A percentile compares a stretch with the other conserved stretches of the same genome.
Evolutionary conservation across 1,139 yeast genomes (phyloP).

Genomic region (Wickerhamomyces sp.): DNA sequence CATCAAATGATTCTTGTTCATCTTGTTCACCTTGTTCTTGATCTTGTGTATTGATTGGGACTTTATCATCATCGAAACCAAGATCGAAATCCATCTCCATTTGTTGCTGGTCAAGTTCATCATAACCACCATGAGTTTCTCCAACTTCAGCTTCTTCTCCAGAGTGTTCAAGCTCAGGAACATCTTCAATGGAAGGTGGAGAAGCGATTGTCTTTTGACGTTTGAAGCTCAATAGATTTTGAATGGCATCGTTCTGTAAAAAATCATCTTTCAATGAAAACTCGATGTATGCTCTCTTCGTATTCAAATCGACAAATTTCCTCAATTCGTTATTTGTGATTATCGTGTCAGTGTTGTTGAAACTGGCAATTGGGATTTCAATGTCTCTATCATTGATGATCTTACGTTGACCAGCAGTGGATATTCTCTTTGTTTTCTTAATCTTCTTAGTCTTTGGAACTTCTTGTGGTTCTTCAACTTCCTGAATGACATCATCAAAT

Average conservation of each 20-base stretch:
- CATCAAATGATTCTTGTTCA: slow-evolving; percentile 7
- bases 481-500: slow-evolving; percentile 10
- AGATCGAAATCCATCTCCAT: slow-evolving; percentile 11
- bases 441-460: slow-evolving; percentile 3
- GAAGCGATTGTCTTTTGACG: slow-evolving; percentile 16
- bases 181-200: slow-evolving; percentile 12
- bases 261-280: slow-evolving; percentile 10
- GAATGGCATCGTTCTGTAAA: slow-evolving; percentile 14
- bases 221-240: slow-evolving; percentile 13
- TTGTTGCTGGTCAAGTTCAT: slow-evolving; percentile 12
- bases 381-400: slow-evolving; percentile 18
- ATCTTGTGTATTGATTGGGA: slow-evolving; percentile 4
- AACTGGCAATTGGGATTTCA: slow-evolving; percentile 19
- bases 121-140: slow-evolving; percentile 16
- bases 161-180: slow-evolving; percentile 20
- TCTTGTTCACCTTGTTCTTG: slow-evolving; percentile 20
- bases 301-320: slow-evolving; percentile 6
- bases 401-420: slow-evolving; percentile 15
- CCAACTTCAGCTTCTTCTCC: slow-evolving; percentile 10
- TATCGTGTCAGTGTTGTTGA: slow-evolving; percentile 12
- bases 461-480: slow-evolving; percentile 5
- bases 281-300: slow-evolving; percentile 14
- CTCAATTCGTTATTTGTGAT: background rate
- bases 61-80: slow-evolving; percentile 8
- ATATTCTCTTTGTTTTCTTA: slow-evolving; percentile 8